Evolutionary conservation across 2,329 filamentous ascomycete species (phyloP).

Genomic region (Pezicula carpinea): DNA sequence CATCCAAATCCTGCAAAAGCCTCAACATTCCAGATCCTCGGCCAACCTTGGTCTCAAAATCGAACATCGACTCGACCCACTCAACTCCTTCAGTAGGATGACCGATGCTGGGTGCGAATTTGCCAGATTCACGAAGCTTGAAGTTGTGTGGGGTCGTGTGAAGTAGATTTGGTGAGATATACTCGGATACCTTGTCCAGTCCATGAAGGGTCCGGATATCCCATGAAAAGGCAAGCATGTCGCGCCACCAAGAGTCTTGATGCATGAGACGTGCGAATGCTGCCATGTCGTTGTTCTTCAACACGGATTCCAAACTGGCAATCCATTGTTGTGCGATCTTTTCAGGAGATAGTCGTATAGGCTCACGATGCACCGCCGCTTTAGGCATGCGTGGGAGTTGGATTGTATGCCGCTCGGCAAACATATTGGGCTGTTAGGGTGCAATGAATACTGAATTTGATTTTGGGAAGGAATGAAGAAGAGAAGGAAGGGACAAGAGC

Average conservation of each 20-base stretch:
- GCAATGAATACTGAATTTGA: not conserved
- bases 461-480: not conserved
- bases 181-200: constrained; percentile 12
- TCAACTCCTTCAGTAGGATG: constrained; percentile 34
- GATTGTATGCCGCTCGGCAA: constrained; percentile 15
- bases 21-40: constrained; percentile 50
- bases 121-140: constrained; percentile 4
- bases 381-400: constrained; percentile 7
- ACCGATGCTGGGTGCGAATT: constrained; percentile 3
- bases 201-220: constrained; percentile 33
- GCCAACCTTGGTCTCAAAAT: constrained; percentile 47
- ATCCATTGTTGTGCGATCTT: constrained; percentile 13
- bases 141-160: constrained; percentile 28
- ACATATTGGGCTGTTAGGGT: constrained; percentile 6
- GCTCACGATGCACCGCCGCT: not conserved
- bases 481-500: not conserved
- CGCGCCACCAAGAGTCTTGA: constrained; percentile 30
- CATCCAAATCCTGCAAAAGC: constrained; percentile 35
- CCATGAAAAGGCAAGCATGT: constrained; percentile 35
- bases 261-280: constrained; percentile 3
- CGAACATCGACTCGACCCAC: constrained; percentile 52
- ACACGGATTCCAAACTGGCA: constrained; percentile 8
- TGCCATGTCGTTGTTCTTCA: constrained; percentile 5
- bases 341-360: constrained; percentile 2
- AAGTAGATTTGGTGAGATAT: constrained; percentile 23